Conservation (phyloP, 1,139 yeast genomes). For the Spathaspora sp. region DNA sequence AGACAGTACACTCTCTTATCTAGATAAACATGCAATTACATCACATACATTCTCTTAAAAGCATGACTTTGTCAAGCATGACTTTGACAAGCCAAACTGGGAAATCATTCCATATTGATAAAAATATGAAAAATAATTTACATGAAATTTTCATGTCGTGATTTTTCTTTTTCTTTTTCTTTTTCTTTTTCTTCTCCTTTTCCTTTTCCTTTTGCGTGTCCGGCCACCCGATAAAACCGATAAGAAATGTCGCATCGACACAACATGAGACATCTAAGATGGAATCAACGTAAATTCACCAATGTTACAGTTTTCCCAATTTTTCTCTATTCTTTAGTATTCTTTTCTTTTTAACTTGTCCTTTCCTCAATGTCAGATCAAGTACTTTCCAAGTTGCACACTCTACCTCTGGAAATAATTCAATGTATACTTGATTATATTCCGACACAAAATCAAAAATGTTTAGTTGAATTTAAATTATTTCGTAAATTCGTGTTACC, state of each 20-base stretch:
- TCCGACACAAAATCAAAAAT: constrained; percentile 4
- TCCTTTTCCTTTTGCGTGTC: not conserved
- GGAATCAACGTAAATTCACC: not conserved
- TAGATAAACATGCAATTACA: too few species aligned
- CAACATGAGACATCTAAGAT: not conserved
- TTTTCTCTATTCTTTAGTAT: not conserved
- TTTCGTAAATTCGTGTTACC: constrained; percentile 4
- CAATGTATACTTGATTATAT: constrained; percentile 4
- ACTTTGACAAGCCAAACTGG: not conserved
- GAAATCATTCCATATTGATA: not conserved
- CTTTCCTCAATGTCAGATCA: constrained; percentile 1
- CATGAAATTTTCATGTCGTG: not conserved
- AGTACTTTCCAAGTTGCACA: constrained; percentile 1
- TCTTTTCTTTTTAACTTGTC: not conserved
- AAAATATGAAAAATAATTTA: not conserved
- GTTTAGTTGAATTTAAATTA: constrained; percentile 1
- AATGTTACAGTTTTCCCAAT: not conserved
- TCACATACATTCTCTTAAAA: too few species aligned
- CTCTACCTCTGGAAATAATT: constrained; percentile 6
- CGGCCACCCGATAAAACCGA: not conserved
- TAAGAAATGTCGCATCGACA: not conserved
- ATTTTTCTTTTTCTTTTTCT: not conserved
- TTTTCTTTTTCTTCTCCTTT: too few species aligned
- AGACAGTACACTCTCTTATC: too few species aligned
- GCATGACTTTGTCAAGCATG: not conserved